Conservation (phyloP, 768 basidiomycete species). For the Heimioporus sp. region DNA sequence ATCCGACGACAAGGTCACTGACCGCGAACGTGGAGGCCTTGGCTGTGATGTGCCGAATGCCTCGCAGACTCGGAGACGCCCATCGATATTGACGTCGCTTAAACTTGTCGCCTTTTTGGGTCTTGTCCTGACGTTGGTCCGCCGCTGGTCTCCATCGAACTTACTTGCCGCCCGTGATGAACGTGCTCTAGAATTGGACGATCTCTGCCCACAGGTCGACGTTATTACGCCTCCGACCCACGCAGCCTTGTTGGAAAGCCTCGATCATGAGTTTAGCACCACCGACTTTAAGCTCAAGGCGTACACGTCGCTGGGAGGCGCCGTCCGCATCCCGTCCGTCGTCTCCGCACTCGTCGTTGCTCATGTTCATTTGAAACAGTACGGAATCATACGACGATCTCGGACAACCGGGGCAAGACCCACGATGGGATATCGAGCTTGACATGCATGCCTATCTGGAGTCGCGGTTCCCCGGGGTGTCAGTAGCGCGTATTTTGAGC, state of each 20-base stretch:
- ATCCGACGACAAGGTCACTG: no score
- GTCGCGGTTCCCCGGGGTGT: conserved; percentile 62
- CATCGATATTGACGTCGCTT: no score
- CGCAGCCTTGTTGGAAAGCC: conserved; percentile 14
- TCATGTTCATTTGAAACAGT: conserved; percentile 24
- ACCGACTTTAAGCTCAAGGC: conserved; percentile 28
- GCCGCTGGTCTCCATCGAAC: no score
- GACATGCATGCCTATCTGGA: conserved; percentile 26
- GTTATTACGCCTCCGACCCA: conserved; percentile 14
- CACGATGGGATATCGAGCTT: conserved; percentile 36
- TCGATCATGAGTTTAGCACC: conserved; percentile 24
- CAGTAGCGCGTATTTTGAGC: conserved; percentile 4
- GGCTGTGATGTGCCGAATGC: no score
- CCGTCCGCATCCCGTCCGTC: conserved; percentile 33
- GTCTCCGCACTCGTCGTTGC: not conserved
- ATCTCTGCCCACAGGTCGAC: conserved; percentile 29
- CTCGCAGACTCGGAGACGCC: no score
- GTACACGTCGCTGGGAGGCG: conserved; percentile 35
- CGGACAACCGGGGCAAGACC: conserved; percentile 43
- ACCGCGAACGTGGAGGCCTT: no score
- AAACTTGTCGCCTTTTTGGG: no score
- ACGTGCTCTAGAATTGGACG: not conserved
- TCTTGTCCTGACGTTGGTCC: no score
- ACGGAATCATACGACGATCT: conserved; percentile 55
- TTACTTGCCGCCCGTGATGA: no score